Evolutionary conservation across 805 yeast genomes (phyloP).

Genomic region (Priceomyces castillae): DNA sequence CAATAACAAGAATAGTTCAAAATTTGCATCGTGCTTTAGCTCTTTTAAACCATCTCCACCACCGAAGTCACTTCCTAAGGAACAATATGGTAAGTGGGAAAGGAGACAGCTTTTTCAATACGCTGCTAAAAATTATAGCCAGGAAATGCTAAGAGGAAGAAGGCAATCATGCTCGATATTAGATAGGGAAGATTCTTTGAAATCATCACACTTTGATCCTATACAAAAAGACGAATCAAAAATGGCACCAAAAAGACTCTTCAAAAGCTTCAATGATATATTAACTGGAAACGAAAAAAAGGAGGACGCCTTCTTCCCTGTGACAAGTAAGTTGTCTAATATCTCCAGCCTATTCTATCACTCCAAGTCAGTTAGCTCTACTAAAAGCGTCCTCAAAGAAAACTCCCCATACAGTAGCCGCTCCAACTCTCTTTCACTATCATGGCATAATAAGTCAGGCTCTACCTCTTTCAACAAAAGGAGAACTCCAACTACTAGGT

Average conservation of each 20-base stretch:
- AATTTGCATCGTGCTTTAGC: conserved; percentile 7
- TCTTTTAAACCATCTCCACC: conserved; percentile 12
- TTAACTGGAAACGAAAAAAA: not conserved
- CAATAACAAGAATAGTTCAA: not conserved
- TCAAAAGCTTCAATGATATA: not conserved
- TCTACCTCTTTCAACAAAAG: not conserved
- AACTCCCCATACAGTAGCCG: not conserved
- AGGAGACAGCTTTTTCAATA: conserved; percentile 18
- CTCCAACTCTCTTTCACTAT: not conserved
- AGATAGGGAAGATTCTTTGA: conserved; percentile 1
- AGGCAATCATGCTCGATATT: conserved; percentile 1
- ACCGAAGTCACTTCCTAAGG: conserved; percentile 12
- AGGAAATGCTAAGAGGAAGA: conserved; percentile 7
- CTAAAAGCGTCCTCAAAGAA: not conserved
- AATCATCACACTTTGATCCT: conserved; percentile 1
- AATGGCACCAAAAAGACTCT: not conserved
- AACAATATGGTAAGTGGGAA: conserved; percentile 16
- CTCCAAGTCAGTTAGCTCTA: not conserved
- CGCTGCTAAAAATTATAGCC: conserved; percentile 10
- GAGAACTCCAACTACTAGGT: not conserved
- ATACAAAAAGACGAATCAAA: not conserved
- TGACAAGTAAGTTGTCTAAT: not conserved
- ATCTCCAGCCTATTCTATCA: not conserved
- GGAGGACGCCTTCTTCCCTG: not conserved
- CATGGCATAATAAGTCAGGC: not conserved